Conservation (phyloP, 2,329 filamentous ascomycete species). For the Dryadomyces quercivorus region DNA sequence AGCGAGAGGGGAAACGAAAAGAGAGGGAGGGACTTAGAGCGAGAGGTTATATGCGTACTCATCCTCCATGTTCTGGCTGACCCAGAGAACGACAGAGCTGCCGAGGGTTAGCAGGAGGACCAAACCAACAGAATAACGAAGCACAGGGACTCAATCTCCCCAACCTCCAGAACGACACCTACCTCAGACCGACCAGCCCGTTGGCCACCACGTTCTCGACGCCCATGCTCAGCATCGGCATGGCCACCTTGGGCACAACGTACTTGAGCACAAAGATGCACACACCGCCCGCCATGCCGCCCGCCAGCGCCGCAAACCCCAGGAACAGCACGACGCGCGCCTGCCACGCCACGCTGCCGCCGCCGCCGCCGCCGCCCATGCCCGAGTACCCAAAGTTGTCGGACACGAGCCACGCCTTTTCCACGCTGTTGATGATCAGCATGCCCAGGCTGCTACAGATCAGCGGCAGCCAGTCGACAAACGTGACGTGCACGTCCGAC, state of each 20-base stretch:
- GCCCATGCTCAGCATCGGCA: constrained; percentile 52
- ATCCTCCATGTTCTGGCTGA: constrained; percentile 62
- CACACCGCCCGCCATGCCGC: constrained; percentile 58
- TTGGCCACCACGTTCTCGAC: constrained; percentile 56
- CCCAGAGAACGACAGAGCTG: constrained; percentile 53
- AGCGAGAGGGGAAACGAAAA: not conserved
- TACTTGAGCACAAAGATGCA: constrained; percentile 57
- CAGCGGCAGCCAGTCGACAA: constrained; percentile 58
- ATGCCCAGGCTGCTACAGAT: constrained; percentile 56
- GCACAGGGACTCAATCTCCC: too few relatives aligned
- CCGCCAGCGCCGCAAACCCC: constrained; percentile 52
- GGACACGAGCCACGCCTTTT: constrained; percentile 51
- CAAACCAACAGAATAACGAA: not conserved
- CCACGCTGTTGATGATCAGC: constrained; percentile 60
- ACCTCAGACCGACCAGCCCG: constrained; percentile 49
- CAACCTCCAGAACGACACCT: constrained; percentile 19
- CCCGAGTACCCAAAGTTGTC: constrained; percentile 53
- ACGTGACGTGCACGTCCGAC: constrained; percentile 50
- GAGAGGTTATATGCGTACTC: constrained; percentile 58
- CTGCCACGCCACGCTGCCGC: constrained; percentile 53
- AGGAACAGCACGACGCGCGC: constrained; percentile 55
- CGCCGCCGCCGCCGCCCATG: constrained; percentile 8
- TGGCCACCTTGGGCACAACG: constrained; percentile 41
- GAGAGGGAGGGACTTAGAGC: constrained; percentile 26
- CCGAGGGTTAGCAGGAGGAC: constrained; percentile 8